phyloP scores from a whole-genome alignment of 352 stramenopile species.

The Phytophthora sp. region DNA sequence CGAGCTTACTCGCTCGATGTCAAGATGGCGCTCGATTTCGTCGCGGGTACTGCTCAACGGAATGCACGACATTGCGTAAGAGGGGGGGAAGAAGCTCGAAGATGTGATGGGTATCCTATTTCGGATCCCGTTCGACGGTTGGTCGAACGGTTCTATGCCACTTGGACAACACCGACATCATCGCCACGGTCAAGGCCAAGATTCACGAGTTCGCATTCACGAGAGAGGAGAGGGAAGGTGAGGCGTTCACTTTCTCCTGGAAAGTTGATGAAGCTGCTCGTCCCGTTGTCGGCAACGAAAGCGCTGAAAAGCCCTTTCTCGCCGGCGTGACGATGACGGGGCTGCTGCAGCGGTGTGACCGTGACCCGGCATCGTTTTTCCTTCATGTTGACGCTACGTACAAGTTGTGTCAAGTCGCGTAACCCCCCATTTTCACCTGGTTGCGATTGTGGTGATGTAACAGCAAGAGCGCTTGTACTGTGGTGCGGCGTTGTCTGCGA shows the following conservation, averaged over 20 bases:
- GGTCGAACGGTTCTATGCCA: too few species aligned
- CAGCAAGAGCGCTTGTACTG: conserved; percentile 7
- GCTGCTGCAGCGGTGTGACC: neutral
- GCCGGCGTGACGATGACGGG: conserved; percentile 9
- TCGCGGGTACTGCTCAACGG: too few species aligned
- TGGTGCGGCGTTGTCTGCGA: neutral
- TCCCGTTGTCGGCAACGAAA: conserved; percentile 11
- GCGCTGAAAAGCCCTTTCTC: conserved; percentile 7
- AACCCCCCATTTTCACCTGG: conserved; percentile 26
- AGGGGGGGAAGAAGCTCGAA: too few species aligned
- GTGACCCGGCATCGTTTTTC: neutral
- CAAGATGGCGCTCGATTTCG: too few species aligned
- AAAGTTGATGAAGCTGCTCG: neutral
- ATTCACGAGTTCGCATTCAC: conserved; percentile 1
- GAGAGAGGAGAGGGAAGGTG: neutral
- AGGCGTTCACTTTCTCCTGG: neutral
- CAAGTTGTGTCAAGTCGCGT: conserved; percentile 12
- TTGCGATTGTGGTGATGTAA: conserved; percentile 19
- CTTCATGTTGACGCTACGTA: conserved; percentile 37
- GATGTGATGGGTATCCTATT: too few species aligned
- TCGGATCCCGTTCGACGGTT: too few species aligned
- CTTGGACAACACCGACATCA: neutral
- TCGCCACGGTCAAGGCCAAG: neutral
- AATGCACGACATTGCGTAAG: too few species aligned
- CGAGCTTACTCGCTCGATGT: too few species aligned